These are phyloP conservation scores for Plasmodium inui DNA, from an alignment of 169 alveolate genomes.

Conservation along the genomic window DNA sequence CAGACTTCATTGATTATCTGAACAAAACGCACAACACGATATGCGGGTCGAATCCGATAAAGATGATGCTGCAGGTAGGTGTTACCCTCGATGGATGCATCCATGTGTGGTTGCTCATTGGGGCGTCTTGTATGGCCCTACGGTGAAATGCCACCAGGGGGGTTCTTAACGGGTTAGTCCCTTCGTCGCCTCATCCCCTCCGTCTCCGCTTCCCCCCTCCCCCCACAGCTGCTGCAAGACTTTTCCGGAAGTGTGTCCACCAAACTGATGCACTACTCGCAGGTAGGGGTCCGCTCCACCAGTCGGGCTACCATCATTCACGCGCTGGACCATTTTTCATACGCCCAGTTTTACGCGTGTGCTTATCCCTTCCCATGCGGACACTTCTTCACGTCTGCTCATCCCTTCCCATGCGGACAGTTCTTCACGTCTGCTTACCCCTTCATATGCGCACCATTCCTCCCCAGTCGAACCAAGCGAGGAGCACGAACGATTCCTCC, in stretches of 20 bases:
- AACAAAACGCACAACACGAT: conserved; percentile 93
- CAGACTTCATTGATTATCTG: conserved; percentile 89
- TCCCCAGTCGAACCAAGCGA: conserved; percentile 88
- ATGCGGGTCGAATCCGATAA: conserved; percentile 96
- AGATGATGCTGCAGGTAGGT: conserved; percentile 86
- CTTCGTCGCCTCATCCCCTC: not conserved
- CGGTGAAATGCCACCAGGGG: not conserved
- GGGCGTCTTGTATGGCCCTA: not conserved
- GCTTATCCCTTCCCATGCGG: not conserved
- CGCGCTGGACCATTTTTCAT: not conserved
- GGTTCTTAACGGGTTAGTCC: not conserved
- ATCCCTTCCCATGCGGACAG: conserved; percentile 2
- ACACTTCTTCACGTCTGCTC: not conserved
- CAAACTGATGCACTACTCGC: conserved; percentile 56
- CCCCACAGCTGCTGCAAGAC: conserved; percentile 19
- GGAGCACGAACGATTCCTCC: conserved; percentile 84
- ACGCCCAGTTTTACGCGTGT: too few relatives aligned
- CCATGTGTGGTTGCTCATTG: not conserved
- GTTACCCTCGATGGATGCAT: not conserved
- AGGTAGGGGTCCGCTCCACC: not conserved
- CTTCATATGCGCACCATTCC: conserved; percentile 28
- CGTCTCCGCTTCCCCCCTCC: not conserved
- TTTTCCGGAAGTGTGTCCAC: conserved; percentile 39
- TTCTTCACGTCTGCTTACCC: not conserved
- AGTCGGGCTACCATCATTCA: not conserved